These are phyloP conservation scores for Helichrysum umbraculigerum DNA, from an alignment of 129 eudicot species.

Conservation along the genomic window DNA sequence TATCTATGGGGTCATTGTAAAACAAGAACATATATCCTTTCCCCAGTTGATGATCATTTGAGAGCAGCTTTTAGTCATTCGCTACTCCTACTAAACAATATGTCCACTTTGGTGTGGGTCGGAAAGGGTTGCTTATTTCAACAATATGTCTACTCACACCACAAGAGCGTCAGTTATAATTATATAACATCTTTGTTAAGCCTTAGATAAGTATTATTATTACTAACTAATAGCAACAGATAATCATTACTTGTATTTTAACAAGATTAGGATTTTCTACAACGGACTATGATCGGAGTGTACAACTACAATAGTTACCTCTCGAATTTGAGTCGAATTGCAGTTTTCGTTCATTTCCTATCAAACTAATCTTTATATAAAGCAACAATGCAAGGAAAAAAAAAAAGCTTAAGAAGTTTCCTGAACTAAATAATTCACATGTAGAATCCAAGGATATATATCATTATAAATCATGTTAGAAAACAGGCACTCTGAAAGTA, in stretches of 20 bases:
- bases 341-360: neutral
- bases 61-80: neutral
- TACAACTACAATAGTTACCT: neutral
- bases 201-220: neutral
- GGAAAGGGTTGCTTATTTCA: neutral
- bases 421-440: neutral
- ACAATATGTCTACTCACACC: neutral
- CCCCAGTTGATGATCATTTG: neutral
- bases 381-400: neutral
- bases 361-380: neutral
- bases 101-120: neutral
- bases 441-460: neutral
- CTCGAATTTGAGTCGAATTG: neutral
- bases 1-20: neutral
- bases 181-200: neutral
- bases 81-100: neutral
- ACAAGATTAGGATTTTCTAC: neutral
- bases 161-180: neutral
- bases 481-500: neutral
- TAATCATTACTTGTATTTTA: no score
- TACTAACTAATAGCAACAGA: no score
- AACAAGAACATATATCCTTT: neutral
- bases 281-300: neutral
- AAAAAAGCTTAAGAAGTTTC: no score
- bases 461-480: neutral